Conservation (phyloP, 2,329 filamentous ascomycete species). For the Fusarium heterosporum region DNA sequence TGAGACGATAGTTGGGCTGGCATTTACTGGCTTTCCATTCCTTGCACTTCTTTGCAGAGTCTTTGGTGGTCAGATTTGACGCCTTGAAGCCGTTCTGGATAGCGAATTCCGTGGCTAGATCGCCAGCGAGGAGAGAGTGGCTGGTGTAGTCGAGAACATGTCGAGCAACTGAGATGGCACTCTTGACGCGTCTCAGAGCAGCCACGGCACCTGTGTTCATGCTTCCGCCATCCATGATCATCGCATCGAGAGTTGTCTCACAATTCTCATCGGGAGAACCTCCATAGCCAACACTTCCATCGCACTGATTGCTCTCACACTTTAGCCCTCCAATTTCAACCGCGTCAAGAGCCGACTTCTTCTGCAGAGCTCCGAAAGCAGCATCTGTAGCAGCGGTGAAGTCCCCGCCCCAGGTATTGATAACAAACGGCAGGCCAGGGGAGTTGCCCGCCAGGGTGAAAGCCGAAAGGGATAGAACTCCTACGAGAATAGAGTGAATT, state of each 20-base stretch:
- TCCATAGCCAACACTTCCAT: conserved; percentile 66
- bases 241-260: conserved; percentile 69
- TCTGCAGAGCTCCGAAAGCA: conserved; percentile 56
- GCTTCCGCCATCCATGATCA: conserved; percentile 67
- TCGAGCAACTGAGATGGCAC: conserved; percentile 63
- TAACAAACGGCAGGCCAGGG: conserved; percentile 60
- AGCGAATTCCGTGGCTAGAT: conserved; percentile 65
- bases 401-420: conserved; percentile 67
- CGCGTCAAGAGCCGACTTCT: conserved; percentile 60
- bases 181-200: conserved; percentile 59
- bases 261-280: conserved; percentile 67
- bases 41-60: conserved; percentile 55
- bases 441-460: conserved; percentile 43
- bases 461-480: conserved; percentile 27
- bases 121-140: conserved; percentile 65
- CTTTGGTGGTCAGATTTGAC: conserved; percentile 58
- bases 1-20: conserved; percentile 64
- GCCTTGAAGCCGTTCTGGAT: conserved; percentile 62
- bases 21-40: conserved; percentile 59
- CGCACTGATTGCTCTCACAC: conserved; percentile 65
- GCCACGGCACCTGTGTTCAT: conserved; percentile 67
- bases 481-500: conserved; percentile 1
- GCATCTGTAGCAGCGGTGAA: conserved; percentile 65
- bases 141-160: conserved; percentile 63
- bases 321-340: conserved; percentile 63